Base-by-base conservation (phyloP, 805 yeast species). In the Barnettozyma sp. region DNA sequence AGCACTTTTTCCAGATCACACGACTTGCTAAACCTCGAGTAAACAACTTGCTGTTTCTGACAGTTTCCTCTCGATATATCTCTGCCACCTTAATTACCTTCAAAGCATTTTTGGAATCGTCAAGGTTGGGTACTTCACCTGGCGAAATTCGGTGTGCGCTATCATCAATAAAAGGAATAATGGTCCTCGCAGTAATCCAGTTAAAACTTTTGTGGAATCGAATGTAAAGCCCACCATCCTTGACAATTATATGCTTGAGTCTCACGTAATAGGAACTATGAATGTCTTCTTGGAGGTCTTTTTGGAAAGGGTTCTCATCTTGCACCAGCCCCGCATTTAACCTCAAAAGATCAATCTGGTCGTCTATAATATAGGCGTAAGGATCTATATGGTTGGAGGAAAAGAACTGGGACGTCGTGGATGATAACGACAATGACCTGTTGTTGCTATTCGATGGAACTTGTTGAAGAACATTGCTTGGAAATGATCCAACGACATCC, bases 1-100 rank as follows among this genome's bases (percentile, higher is more conserved):
- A 66, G 36, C 65, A 65, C 23, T 58, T 62, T 38, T 57, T 68
- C 77, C 76, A 70, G 12, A 46, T 41, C 10, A 48, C 52, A 33
- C 44, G 49, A 23, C 40, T 52, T 4, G 44, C 40, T 17, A 46
- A 36, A 2, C 59, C 59, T 10, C 55, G 54, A 5, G 60, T 38
- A 22, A 62, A 59, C 35, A 60, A 58, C 42, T 53, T 55, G 22
- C 43, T 45, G 19, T 48, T 50, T 7, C 43, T 36, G 2, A 49
- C 40, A n/a, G 58, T 46, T 42, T 70, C 75, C 39, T 69, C 66
- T 27, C 57, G 53, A 27, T 57, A 57, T 5, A 69, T 30, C 42
- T 63, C 59, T 3, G 70, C 68, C 29, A 62, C 54, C 36, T 66
- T 67, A 28, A 63, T 44, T 7, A 68, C 61, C 34, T 71, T 54